These are phyloP conservation scores for Elsinoe necatrix DNA, from an alignment of 2,329 filamentous ascomycete genomes.

Conservation along the genomic window DNA sequence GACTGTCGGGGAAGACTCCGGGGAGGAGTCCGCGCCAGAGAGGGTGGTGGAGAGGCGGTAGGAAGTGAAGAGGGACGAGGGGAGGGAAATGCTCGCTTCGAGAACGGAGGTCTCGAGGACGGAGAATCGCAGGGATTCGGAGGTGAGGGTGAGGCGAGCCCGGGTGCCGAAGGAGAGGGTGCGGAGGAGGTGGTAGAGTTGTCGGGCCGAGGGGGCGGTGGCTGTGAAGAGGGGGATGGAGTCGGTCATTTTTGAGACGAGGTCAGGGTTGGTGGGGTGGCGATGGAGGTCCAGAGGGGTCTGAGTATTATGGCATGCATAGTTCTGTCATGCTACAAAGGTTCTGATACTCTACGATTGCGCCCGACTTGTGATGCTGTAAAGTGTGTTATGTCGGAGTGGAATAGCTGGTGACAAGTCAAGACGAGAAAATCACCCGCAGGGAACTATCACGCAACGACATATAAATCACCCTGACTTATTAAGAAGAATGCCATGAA, in stretches of 20 bases:
- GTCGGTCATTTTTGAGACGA: conserved; percentile 17
- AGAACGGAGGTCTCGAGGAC: conserved; percentile 84
- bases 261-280: background rate
- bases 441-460: background rate
- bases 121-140: conserved; percentile 77
- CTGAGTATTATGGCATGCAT: background rate
- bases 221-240: conserved; percentile 57
- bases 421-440: background rate
- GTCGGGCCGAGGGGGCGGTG: conserved; percentile 67
- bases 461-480: background rate
- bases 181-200: conserved; percentile 58
- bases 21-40: conserved; percentile 29
- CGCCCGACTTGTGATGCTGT: background rate
- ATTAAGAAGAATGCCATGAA: background rate
- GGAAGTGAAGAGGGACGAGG: conserved; percentile 79
- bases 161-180: conserved; percentile 54
- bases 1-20: conserved; percentile 33
- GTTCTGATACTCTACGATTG: background rate
- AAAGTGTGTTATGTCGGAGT: background rate
- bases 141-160: conserved; percentile 76
- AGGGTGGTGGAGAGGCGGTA: conserved; percentile 57
- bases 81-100: conserved; percentile 80
- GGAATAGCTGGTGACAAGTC: background rate
- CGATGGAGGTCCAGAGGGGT: background rate
- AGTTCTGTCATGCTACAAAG: background rate